Evolutionary conservation across 306 rosid genomes (phyloP), one percentile per base, ranked within the genome.

Genomic region (Pyrus communis): DNA sequence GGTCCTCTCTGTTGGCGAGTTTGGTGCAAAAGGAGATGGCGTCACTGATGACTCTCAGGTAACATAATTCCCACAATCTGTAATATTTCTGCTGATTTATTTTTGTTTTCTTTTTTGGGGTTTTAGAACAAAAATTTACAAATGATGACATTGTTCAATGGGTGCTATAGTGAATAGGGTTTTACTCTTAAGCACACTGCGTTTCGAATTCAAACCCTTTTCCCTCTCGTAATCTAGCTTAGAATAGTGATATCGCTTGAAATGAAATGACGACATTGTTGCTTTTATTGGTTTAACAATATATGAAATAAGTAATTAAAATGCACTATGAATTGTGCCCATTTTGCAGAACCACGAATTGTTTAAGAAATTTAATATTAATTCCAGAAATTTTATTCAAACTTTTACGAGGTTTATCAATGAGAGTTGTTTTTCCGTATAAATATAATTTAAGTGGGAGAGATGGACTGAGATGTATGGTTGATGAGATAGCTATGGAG

Each of bases 21-120:
- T 79, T 81, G 97, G 95, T 58, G 98, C 95, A 3, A 78, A 46
- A 79, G 98, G 97, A 73, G 91, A 94, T 82, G 95, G 93, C 52
- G 25, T 86, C 74, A 81, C 82, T 45, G 82, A 94, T 81, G 97
- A 94, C 64, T 87, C 96, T 28, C 54, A 84, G 91, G 97, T 93
- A 79, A 51, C 17, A 17, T 12, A 19, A 55, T 23, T 23, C 59
- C 10, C 18, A 14, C 38, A 10, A 11, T 66, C 45, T 28, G 4
- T 42, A 2, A 40, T 40, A 9, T 43, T 15, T 59, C 23, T 59
- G 21, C 52, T 52, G 23, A 21, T 27, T 57, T 58, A 49, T 45
- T 42, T 57, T 54, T 33, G 62, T 49, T 65, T 43, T 19, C 15
- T 30, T 30, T 35, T 31, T 33, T n/a, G 8, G 67, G 51, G 69